These are phyloP conservation scores for Cercospora sp. DNA, from an alignment of 2,329 filamentous ascomycete genomes.

Conservation along the genomic window DNA sequence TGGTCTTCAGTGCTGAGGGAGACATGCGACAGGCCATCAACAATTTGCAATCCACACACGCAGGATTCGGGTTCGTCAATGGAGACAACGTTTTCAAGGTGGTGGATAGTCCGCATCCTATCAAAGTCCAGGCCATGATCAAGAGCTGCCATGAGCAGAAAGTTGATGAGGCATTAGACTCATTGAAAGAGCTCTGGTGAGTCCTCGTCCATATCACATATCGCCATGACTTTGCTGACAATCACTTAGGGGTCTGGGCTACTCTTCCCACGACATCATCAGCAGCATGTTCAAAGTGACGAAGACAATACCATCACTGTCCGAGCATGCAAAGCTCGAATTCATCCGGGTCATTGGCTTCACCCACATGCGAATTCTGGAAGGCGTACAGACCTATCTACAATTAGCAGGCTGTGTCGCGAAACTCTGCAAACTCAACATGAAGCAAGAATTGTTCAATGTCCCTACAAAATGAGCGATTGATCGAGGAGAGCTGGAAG, in stretches of 20 bases:
- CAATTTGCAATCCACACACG: conserved; percentile 89
- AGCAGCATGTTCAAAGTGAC: conserved; percentile 99
- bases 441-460: conserved; percentile 82
- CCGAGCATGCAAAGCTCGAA: conserved; percentile 92
- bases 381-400: conserved; percentile 91
- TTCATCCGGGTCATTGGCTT: conserved; percentile 96
- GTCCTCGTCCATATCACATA: neutral
- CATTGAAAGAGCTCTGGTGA: conserved; percentile 83
- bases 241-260: conserved; percentile 67
- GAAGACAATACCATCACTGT: conserved; percentile 87
- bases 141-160: conserved; percentile 94
- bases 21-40: conserved; percentile 99
- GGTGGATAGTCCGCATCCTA: conserved; percentile 93
- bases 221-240: conserved; percentile 14
- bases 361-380: conserved; percentile 98
- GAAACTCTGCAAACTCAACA: conserved; percentile 90
- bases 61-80: conserved; percentile 94
- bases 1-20: conserved; percentile 95
- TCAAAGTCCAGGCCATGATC: conserved; percentile 98
- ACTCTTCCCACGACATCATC: conserved; percentile 98
- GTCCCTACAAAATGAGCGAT: conserved; percentile 37
- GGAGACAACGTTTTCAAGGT: conserved; percentile 98
- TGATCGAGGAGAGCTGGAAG: neutral
- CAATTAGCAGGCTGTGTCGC: conserved; percentile 92
- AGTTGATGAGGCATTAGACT: conserved; percentile 82